phyloP scores from a whole-genome alignment of 2,329 filamentous ascomycete species.

The Claviceps pusilla region DNA sequence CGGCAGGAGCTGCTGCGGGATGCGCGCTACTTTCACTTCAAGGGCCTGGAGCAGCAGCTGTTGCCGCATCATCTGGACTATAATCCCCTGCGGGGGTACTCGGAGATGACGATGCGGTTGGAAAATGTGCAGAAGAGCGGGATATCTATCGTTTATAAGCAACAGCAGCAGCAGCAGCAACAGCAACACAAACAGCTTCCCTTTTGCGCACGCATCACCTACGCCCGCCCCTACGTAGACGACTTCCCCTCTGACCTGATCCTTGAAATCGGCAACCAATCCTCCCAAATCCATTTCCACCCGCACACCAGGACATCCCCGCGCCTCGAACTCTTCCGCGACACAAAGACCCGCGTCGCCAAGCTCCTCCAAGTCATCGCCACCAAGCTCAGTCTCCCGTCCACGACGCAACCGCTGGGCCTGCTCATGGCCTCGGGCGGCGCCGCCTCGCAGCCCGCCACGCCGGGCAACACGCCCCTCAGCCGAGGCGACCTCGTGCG shows the following conservation, averaged over 20 bases:
- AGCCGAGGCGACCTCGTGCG: constrained; percentile 52
- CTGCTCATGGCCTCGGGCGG: constrained; percentile 53
- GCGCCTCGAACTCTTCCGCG: constrained; percentile 59
- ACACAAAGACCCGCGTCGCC: constrained; percentile 53
- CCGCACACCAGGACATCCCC: constrained; percentile 4
- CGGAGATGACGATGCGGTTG: constrained; percentile 66
- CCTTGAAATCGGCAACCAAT: constrained; percentile 61
- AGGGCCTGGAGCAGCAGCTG: constrained; percentile 75
- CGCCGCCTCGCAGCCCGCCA: constrained; percentile 43
- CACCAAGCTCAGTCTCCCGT: constrained; percentile 58
- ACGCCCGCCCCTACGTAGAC: constrained; percentile 77
- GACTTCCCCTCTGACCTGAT: constrained; percentile 58
- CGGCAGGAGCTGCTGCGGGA: constrained; percentile 66
- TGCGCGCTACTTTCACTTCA: constrained; percentile 85
- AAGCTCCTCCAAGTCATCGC: constrained; percentile 69
- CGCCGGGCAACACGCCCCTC: constrained; percentile 53
- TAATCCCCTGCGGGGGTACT: constrained; percentile 51
- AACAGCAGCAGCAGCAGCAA: constrained; percentile 15
- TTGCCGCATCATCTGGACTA: constrained; percentile 62
- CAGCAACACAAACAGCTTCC: not conserved
- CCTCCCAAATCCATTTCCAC: constrained; percentile 39
- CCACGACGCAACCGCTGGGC: constrained; percentile 44
- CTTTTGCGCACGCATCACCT: constrained; percentile 45
- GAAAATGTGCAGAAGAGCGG: constrained; percentile 85
- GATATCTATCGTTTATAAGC: constrained; percentile 47